Evolutionary conservation across 371 early-diverging fungal species (phyloP), one percentile per base, ranked within the genome.

Genomic region (Parasitella parasitica): DNA sequence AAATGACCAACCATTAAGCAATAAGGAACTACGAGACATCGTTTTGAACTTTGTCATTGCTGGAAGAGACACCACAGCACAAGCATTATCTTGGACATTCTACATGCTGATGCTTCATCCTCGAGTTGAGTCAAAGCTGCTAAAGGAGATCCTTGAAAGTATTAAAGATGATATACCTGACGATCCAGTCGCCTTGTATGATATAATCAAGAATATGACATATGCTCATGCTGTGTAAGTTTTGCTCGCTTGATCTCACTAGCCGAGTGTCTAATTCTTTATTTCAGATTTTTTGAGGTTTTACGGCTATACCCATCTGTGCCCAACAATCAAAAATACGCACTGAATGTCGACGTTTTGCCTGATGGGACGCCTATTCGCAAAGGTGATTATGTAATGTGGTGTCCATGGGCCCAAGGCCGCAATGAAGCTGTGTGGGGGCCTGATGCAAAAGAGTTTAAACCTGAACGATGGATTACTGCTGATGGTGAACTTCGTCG

Each of bases 11-110:
- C 63, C 60, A 1, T 59, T 85, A 13, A 72, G 58, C 27, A 82
- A 86, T 58, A 66, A 81, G 12, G 77, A 80, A 38, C 71, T 91
- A 34, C 67, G 82, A 5, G 92, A 92, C 63, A 76, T 86, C 43
- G 78, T 90, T 5, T 57, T 91, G 54, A 92, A 89, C 72, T 86
- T 90, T 61, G 79, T 89, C 56, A 83, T 91, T 66, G 88, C 80
- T 22, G 81, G 78, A 1, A 74, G 89, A 13, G 90, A 90, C 52
- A 88, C 90, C 0, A 91, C 91, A 3, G 88, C 89, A 0, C 89
- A 89, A 61, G 84, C 88, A 6, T 73, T 91, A 15, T 82, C 83
- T 7, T 92, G 93, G 93, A 78, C 84, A 24, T 82, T 89, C 62
- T 88, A 80, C 41, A 71, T 71, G 30, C 69, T 92, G 15, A 64